Evolutionary conservation across 306 rosid species (phyloP), one percentile per base, ranked within the genome.

Genomic region (Vigna hirtella): DNA sequence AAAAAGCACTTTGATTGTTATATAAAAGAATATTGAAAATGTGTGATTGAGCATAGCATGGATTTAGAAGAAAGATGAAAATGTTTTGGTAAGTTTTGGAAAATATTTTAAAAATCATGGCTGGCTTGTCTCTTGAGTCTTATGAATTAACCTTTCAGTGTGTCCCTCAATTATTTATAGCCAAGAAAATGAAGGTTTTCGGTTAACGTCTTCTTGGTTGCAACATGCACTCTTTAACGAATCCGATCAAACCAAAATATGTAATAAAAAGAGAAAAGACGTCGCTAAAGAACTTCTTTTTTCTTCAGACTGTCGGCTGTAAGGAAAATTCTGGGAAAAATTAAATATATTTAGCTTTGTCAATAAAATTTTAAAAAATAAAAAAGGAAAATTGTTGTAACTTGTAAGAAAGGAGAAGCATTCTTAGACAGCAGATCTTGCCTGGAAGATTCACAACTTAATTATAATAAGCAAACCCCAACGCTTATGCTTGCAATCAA

Each of bases 401-500:
- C 77, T 49, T 61, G 72, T n/a, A 12, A 57, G 26, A 71, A 48
- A 79, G 72, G 6, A 58, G 43, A 22, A 20, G 15, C 43, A 47
- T 73, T 66, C 52, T 73, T 51, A 30, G 14, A 45, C 38, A 47
- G 56, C 72, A 49, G 24, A 59, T 58, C 49, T 67, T 75, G 45
- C 57, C 26, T 40, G 42, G 79, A 70, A 20, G 59, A 49, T 80
- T 45, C 17, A 22, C 30, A 72, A 51, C 32, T 49, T 55, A 52
- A 42, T 71, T 43, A 58, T 38, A 64, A 64, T 71, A 58, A 61
- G 78, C 51, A 76, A 72, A 70, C 16, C 59, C 68, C 32, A 36
- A 75, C 40, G 74, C 47, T 79, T 62, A 74, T 52, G 77, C 72
- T 72, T 74, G 55, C 66, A 61, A 61, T 69, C 65, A 79, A 43